A percentile compares a stretch with the other conserved stretches of the same genome.
phyloP scores from a whole-genome alignment of 2,329 filamentous ascomycete genomes.

The Paraphoma sp. region DNA sequence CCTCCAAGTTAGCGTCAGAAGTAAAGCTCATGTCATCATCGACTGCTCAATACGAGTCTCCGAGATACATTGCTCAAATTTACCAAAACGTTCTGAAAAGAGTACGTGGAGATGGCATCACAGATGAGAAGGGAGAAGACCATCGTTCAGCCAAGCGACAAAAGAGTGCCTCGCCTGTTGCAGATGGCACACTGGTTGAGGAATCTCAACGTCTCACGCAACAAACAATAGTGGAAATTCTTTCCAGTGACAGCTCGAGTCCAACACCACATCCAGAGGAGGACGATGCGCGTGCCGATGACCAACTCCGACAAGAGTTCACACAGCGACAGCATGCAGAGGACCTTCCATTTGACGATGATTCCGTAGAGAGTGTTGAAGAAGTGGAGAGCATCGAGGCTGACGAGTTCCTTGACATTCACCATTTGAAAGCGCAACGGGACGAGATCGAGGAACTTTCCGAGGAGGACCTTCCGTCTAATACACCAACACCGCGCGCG shows the following conservation, averaged over 20 bases:
- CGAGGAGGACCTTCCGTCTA: conserved; percentile 22
- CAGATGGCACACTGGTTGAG: not conserved
- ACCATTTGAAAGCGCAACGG: not conserved
- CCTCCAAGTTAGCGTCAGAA: conserved; percentile 7
- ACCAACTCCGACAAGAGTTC: conserved; percentile 9
- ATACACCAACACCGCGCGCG: conserved; percentile 39
- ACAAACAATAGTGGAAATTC: conserved; percentile 27
- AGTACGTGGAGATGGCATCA: conserved; percentile 12
- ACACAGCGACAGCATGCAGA: not conserved
- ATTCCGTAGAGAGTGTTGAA: conserved; percentile 2
- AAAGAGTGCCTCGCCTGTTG: conserved; percentile 17
- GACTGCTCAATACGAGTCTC: conserved; percentile 31
- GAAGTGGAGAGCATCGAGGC: conserved; percentile 21
- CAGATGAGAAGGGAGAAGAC: conserved; percentile 4
- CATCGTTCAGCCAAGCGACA: conserved; percentile 21
- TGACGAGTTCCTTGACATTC: conserved; percentile 11
- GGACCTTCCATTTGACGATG: not conserved
- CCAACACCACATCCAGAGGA: conserved; percentile 8
- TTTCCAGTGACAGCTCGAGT: conserved; percentile 22
- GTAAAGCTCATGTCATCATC: conserved; percentile 24
- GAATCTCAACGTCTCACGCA: conserved; percentile 11
- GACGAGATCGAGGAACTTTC: conserved; percentile 7
- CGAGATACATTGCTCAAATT: conserved; percentile 26
- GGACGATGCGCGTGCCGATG: conserved; percentile 2
- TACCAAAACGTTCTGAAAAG: conserved; percentile 30